Evolutionary conservation across 2,329 filamentous ascomycete species (phyloP), one percentile per base, ranked within the genome.

Genomic region (Phyllosticta citribraziliensis): DNA sequence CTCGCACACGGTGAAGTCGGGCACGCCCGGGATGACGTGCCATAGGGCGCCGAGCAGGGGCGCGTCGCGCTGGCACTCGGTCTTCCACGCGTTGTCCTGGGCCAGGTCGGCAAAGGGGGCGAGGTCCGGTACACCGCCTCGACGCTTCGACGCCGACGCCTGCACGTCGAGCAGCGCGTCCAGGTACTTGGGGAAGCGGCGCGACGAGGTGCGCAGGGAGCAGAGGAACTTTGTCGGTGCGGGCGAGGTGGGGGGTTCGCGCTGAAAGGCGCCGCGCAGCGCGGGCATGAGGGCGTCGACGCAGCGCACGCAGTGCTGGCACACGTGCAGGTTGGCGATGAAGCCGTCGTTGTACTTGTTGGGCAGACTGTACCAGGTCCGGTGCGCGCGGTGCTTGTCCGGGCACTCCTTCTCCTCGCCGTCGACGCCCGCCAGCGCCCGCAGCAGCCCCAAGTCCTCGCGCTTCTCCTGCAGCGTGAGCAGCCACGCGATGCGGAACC

Each of bases 401-500:
- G 82, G 76, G 81, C 95, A 75, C 69, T 82, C 69, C 73, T 80
- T 68, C 65, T 80, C 75, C 25, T 77, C 80, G 4, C 82, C 79
- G 2, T 82, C 77, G 50, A 90, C 81, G 10, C 82, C 80, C 5
- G 87, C 85, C 35, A 96, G 79, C 47, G 83, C 81, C 62, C 87
- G 83, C 30, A 97, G 79, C 5, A 95, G 75, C 12, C 83, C 82
- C 51, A 94, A 75, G 65, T 90, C 85, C 2, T 81, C 78, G 19
- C 83, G 78, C 12, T 84, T 76, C 65, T 89, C 84, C 72, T 91
- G 91, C 58, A 88, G 76, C 2, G 86, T 92, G 64, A 96, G 80
- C 2, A 92, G 80, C 84, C 88, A 96, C 0, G 91, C 91, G 50
- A 96, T 84, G 27, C 89, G 85, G 67, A 90, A 87, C 90, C 91